Conservation (phyloP, 192 early-diverging fungal genomes). For the Dimargaris xerosporica region DNA sequence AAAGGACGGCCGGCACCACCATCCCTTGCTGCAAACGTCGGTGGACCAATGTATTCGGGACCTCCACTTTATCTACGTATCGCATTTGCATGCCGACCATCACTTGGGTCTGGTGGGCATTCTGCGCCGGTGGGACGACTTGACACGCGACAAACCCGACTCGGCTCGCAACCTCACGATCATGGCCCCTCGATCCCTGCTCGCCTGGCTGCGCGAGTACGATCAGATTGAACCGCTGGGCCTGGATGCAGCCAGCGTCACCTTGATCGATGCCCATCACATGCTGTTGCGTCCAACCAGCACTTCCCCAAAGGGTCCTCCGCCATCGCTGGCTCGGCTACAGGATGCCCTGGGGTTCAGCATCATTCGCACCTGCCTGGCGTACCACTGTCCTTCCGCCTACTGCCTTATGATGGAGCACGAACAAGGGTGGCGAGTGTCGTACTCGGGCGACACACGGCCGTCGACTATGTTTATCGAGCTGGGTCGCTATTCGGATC, state of each 20-base stretch:
- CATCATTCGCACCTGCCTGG: slow-evolving; percentile 46
- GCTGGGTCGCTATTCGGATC: slow-evolving; percentile 40
- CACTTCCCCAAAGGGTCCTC: no score
- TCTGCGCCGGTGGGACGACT: slow-evolving; percentile 50
- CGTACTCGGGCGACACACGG: slow-evolving; percentile 90
- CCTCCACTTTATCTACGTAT: slow-evolving; percentile 68
- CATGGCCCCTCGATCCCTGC: slow-evolving; percentile 29
- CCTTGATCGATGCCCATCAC: slow-evolving; percentile 26
- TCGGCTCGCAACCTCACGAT: slow-evolving; percentile 22
- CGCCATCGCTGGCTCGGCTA: neutral
- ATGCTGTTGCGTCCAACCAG: slow-evolving; percentile 2
- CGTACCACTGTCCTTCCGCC: slow-evolving; percentile 70
- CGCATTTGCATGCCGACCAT: slow-evolving; percentile 97
- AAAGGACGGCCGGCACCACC: slow-evolving; percentile 19
- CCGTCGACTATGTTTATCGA: slow-evolving; percentile 58
- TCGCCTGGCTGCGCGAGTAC: slow-evolving; percentile 28
- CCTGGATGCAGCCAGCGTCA: slow-evolving; percentile 16
- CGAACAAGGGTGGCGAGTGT: slow-evolving; percentile 54
- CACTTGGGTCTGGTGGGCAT: slow-evolving; percentile 73
- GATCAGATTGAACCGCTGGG: slow-evolving; percentile 29
- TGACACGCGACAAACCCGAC: slow-evolving; percentile 18
- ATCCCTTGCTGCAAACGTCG: slow-evolving; percentile 21
- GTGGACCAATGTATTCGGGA: slow-evolving; percentile 33
- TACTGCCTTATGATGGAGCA: slow-evolving; percentile 64
- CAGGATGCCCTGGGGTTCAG: slow-evolving; percentile 31